Conservation (phyloP, 2,329 filamentous ascomycete genomes). For the Calonectria henricotiae region DNA sequence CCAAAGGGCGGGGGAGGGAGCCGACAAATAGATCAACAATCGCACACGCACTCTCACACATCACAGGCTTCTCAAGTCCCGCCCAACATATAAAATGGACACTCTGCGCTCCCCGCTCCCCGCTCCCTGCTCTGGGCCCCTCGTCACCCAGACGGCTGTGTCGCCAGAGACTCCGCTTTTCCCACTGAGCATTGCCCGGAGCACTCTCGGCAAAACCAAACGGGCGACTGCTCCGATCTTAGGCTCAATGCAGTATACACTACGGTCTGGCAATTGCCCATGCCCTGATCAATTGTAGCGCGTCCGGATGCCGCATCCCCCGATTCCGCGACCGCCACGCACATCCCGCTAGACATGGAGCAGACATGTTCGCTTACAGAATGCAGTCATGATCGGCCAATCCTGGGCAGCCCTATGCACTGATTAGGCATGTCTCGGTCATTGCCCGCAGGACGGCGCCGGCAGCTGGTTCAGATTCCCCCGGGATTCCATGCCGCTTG, state of each 20-base stretch:
- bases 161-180: constrained; percentile 21
- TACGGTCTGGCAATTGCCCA: constrained; percentile 13
- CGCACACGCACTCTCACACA: too few relatives aligned
- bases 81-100: neutral
- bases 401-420: constrained; percentile 21
- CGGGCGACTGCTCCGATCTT: constrained; percentile 21
- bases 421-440: constrained; percentile 10
- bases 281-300: constrained; percentile 1
- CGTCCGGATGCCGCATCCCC: neutral
- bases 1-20: neutral
- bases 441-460: neutral
- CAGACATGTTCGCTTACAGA: constrained; percentile 9
- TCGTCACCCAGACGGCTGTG: constrained; percentile 1
- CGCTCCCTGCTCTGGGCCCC: constrained; percentile 6
- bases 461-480: neutral
- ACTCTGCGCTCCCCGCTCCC: neutral
- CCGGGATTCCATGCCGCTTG: neutral
- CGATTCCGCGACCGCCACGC: constrained; percentile 9
- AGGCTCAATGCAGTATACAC: constrained; percentile 16
- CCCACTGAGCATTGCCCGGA: constrained; percentile 16
- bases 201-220: constrained; percentile 17
- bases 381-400: constrained; percentile 25
- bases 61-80: too few relatives aligned
- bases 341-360: neutral
- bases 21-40: neutral